Evolutionary conservation across 2,329 filamentous ascomycete species (phyloP), one percentile per base, ranked within the genome.

Genomic region (Daldinia sp.): DNA sequence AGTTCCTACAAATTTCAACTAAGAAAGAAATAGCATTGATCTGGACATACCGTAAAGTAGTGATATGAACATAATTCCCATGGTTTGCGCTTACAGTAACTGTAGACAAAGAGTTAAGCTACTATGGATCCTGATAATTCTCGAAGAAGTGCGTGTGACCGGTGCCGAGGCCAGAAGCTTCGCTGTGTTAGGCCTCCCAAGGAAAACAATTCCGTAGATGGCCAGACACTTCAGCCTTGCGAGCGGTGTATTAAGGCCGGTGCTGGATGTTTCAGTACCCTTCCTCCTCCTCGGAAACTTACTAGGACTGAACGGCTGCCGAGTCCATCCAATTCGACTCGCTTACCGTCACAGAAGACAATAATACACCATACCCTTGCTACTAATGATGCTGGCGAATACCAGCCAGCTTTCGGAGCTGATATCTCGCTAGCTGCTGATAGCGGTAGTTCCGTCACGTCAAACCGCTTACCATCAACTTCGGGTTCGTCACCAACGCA

Each of bases 161-260:
- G 44, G 4, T 48, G 44, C 6, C 44, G 44, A 23, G 44, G 44
- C 23, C 44, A 48, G 15, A 48, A 48, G 44, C 44, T 48, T 28
- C 44, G 44, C 10, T 48, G 44, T 28, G 44, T 48, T 20, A 28
- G 44, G 39, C 5, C 39, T 42, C 39, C 39, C 0, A 42, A 42
- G 39, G 15, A 42, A 42, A 7, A 1, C 18, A 42, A 20, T 42
- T 15, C 39, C n/a, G 39, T n/a, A 9, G 39, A 42, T 42, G 39
- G 12, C 4, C 39, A 42, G n/a, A 42, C 39, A 20, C 39, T 42
- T 42, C 39, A 20, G 9, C n/a, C 10, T 18, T 42, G 39, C n/a
- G 39, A 42, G 39, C 39, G 39, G 18, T 42, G 39, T n/a, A 42
- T n/a, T 6, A 42, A 42, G 39, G 39, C 39, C 5, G 39, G 39